A percentile compares a stretch with the other conserved stretches of the same genome.
phyloP scores from a whole-genome alignment of 106 monocot genomes.

The Acorus calamus region DNA sequence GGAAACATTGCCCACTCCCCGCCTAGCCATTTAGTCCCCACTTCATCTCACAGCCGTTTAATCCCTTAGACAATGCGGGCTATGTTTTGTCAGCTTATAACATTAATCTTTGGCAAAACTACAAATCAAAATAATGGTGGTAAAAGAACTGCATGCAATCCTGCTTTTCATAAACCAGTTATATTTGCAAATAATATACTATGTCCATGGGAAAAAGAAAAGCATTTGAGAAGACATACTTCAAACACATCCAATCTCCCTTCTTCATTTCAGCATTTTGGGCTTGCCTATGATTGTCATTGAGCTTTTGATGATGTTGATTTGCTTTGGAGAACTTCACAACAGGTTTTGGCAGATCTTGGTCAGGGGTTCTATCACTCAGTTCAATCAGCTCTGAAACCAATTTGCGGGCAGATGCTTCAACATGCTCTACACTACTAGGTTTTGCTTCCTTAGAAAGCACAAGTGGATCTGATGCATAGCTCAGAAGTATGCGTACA shows the following conservation, averaged over 20 bases:
- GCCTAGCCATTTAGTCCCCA: no score
- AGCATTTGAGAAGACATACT: slow-evolving; percentile 31
- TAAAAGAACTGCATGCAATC: no score
- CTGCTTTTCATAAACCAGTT: no score
- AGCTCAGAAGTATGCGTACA: slow-evolving; percentile 67
- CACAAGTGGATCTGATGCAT: slow-evolving; percentile 45
- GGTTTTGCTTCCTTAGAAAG: slow-evolving; percentile 23
- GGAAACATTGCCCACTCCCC: no score
- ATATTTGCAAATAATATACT: no score
- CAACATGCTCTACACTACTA: slow-evolving; percentile 24
- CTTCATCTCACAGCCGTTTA: no score
- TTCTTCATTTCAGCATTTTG: slow-evolving; percentile 77
- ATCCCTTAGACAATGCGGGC: no score
- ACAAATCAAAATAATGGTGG: no score
- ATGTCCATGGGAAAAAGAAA: no score
- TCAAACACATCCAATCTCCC: slow-evolving; percentile 92
- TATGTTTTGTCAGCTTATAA: no score
- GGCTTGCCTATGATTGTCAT: slow-evolving; percentile 1
- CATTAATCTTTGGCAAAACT: no score
- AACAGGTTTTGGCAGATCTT: slow-evolving; percentile 34
- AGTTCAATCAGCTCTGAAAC: slow-evolving; percentile 55
- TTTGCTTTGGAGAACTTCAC: slow-evolving; percentile 8
- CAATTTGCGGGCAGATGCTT: slow-evolving; percentile 61
- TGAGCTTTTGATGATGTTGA: slow-evolving; percentile 7
- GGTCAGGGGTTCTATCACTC: slow-evolving; percentile 72